phyloP scores from a whole-genome alignment of 2,329 filamentous ascomycete species.

The Knoxdaviesia capensis region DNA sequence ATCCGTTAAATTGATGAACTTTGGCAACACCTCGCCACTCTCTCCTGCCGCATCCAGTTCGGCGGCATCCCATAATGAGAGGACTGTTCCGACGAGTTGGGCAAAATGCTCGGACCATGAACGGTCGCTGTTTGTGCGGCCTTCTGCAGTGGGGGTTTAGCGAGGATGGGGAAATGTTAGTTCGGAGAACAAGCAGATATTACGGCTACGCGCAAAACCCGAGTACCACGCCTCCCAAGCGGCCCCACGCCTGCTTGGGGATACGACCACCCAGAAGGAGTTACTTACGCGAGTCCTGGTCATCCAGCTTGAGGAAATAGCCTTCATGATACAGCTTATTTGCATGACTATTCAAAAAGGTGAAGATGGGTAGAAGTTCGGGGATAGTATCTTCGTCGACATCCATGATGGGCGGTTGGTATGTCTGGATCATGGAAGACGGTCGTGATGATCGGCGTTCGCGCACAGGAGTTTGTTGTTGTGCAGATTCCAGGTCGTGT shows the following conservation, averaged over 20 bases:
- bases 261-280: constrained; percentile 1
- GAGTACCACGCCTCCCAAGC: no score
- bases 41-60: constrained; percentile 76
- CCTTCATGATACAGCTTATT: constrained; percentile 97
- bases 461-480: not conserved
- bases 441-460: constrained; percentile 39
- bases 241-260: not conserved
- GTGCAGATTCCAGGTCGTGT: no score
- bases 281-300: constrained; percentile 70
- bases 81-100: constrained; percentile 81
- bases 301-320: constrained; percentile 91
- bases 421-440: constrained; percentile 69
- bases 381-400: constrained; percentile 69
- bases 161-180: constrained; percentile 6
- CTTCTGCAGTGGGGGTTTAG: constrained; percentile 33
- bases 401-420: constrained; percentile 73
- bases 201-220: no score
- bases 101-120: constrained; percentile 96
- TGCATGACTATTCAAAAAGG: constrained; percentile 78
- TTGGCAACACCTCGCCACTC: constrained; percentile 68
- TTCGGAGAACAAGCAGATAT: constrained; percentile 2
- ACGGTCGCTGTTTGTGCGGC: constrained; percentile 65
- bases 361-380: constrained; percentile 87
- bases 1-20: constrained; percentile 92
- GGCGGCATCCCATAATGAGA: constrained; percentile 89